Base-by-base conservation (phyloP, 2,329 filamentous ascomycete genomes). In the Arachnomyces sp. region DNA sequence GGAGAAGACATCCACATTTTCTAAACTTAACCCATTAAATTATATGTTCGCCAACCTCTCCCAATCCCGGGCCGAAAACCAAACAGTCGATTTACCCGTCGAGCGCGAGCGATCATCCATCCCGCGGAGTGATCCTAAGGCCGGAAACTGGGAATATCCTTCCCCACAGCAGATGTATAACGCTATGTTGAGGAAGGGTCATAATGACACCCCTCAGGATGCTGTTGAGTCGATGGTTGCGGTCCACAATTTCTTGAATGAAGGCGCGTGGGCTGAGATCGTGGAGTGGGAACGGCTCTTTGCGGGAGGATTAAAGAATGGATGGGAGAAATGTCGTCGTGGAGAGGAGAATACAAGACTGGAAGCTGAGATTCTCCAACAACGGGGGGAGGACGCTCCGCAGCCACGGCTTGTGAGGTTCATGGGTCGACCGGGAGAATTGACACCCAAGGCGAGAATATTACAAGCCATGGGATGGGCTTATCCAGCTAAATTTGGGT, bases 111-210 rank as follows among this genome's bases (percentile, higher is more conserved):
- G 76, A 21, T 94, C 86, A 1, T 88, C 89, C 1, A 98, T 98
- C 52, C 92, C 92, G n/a, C 84, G 84, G 52, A 86, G 85, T 54
- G 80, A 84, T 52, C 44, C 51, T 2, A 36, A 13, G 5, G 34
- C 14, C 15, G 78, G 80, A 34, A 93, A 86, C 55, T 98, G 92
- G 92, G 92, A 96, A 65, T 98, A 98, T 60, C 92, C 92, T 0
- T 95, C 88, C 0, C 90, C 92, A 0, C 92, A 98, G 68, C 92
- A 98, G 66, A 98, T 98, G 92, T 98, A 96, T 73, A 96, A 98
- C 57, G 92, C 92, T 6, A 83, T 98, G 67, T 70, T 96, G 46
- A 83, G 92, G 48, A 98, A 98, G 66, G 92, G 92, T 43, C 92
- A 95, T 65, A 88, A 84, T 1, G 89, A 96, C 60, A 96, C 92